A percentile compares a stretch with the other conserved stretches of the same genome.
Evolutionary conservation across 805 yeast genomes (phyloP).

Genomic region (Nakazawaea laoshanensis): DNA sequence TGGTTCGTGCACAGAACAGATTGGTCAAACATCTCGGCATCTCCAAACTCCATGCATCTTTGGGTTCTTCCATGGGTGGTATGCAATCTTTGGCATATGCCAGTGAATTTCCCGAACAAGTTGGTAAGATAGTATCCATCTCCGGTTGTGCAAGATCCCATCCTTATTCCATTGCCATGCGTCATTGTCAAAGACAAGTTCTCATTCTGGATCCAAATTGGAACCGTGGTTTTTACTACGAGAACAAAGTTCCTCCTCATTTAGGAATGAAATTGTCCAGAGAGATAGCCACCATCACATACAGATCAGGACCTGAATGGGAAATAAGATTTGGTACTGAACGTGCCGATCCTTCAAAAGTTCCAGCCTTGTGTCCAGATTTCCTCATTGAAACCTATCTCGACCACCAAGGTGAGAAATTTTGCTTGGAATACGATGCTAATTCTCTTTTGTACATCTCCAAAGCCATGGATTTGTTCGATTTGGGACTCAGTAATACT

Average conservation of each 20-base stretch:
- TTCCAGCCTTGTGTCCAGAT: conserved; percentile 90
- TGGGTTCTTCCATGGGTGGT: conserved; percentile 98
- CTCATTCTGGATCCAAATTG: conserved; percentile 92
- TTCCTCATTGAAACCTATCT: conserved; percentile 86
- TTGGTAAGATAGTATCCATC: conserved; percentile 66
- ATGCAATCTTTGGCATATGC: conserved; percentile 92
- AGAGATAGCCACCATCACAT: conserved; percentile 90
- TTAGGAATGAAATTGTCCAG: conserved; percentile 92
- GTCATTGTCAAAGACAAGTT: conserved; percentile 89
- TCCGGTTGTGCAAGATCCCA: conserved; percentile 93
- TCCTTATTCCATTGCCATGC: conserved; percentile 88
- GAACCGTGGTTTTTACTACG: conserved; percentile 86
- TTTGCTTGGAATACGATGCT: conserved; percentile 85
- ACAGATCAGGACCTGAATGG: conserved; percentile 97
- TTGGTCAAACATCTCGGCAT: conserved; percentile 58
- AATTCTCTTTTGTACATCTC: conserved; percentile 81
- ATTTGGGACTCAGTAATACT: conserved; percentile 49
- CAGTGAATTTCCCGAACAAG: conserved; percentile 71
- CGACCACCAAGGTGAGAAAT: conserved; percentile 93
- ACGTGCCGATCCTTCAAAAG: conserved; percentile 66
- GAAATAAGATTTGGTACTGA: conserved; percentile 86
- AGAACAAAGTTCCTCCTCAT: conserved; percentile 71
- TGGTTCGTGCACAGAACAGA: conserved; percentile 83
- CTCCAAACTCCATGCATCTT: conserved; percentile 59
- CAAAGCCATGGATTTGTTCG: conserved; percentile 93